Percentiles rank a stretch among this genome's conserved stretches.
Evolutionary conservation across 2,329 filamentous ascomycete species (phyloP).

Genomic region (Spiromastix sp.): DNA sequence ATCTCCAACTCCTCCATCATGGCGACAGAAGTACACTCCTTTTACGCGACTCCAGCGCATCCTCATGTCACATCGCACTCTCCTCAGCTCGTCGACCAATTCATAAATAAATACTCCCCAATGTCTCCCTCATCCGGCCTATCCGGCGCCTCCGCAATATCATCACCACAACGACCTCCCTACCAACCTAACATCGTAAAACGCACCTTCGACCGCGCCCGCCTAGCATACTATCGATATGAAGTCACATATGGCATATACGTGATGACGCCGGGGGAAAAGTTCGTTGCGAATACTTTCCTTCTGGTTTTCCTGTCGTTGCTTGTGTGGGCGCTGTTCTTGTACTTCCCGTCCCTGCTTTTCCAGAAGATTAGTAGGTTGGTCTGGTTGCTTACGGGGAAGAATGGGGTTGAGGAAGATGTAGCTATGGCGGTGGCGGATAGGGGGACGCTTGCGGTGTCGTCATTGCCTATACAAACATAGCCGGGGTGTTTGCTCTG

Average conservation of each 20-base stretch:
- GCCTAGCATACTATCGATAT: constrained; percentile 36
- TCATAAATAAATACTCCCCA: neutral
- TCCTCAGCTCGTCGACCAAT: neutral
- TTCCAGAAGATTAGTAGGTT: constrained; percentile 26
- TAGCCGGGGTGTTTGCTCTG: no score
- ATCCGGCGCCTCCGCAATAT: neutral
- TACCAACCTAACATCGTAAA: constrained; percentile 14
- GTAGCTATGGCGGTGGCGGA: constrained; percentile 21
- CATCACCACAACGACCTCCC: constrained; percentile 1
- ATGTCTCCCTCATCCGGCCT: constrained; percentile 1
- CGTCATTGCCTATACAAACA: no score
- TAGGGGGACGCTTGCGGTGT: neutral
- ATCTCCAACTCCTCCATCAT: neutral
- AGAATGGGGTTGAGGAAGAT: constrained; percentile 20
- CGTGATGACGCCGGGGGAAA: constrained; percentile 34
- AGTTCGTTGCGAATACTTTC: constrained; percentile 31
- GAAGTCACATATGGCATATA: constrained; percentile 37
- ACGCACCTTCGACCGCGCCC: constrained; percentile 22
- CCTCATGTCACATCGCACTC: neutral
- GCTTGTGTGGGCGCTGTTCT: constrained; percentile 25
- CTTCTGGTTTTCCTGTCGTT: constrained; percentile 26
- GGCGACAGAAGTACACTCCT: neutral
- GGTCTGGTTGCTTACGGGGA: constrained; percentile 29
- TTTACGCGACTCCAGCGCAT: neutral
- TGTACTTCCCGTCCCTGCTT: constrained; percentile 28